These are phyloP conservation scores for Termitomyces titanicus DNA, from an alignment of 768 basidiomycete genomes.

Conservation along the genomic window DNA sequence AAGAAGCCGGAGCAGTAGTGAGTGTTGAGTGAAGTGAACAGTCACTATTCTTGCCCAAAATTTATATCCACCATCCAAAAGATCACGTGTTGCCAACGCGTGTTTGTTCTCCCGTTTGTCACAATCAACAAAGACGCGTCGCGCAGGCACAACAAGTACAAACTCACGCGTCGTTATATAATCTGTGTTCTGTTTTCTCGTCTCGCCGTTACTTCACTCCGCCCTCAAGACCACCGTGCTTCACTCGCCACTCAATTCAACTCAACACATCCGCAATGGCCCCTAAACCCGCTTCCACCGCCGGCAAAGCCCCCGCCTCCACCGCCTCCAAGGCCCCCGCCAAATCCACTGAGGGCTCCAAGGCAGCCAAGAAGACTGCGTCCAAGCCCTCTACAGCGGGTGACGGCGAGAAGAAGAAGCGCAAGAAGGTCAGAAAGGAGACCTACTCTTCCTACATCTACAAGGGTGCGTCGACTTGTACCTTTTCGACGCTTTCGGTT, in stretches of 20 bases:
- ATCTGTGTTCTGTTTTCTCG: constrained; percentile 20
- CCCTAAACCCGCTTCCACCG: constrained; percentile 78
- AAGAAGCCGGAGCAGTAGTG: neutral
- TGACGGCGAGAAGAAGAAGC: constrained; percentile 83
- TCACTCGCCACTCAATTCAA: constrained; percentile 1
- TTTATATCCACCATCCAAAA: constrained; percentile 30
- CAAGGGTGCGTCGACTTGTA: constrained; percentile 52
- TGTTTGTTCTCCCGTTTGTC: constrained; percentile 7
- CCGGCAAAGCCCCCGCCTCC: constrained; percentile 73
- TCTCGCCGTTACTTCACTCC: constrained; percentile 30
- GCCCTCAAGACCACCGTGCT: constrained; percentile 6
- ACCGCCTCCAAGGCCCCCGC: constrained; percentile 72
- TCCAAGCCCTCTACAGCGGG: constrained; percentile 40
- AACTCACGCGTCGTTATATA: constrained; percentile 45
- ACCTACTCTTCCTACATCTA: constrained; percentile 95
- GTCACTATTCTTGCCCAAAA: no score
- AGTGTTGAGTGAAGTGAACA: constrained; percentile 14
- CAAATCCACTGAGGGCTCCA: constrained; percentile 55
- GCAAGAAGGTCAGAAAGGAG: constrained; percentile 86
- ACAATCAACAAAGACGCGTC: constrained; percentile 35
- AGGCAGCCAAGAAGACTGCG: constrained; percentile 79
- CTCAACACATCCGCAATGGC: constrained; percentile 49
- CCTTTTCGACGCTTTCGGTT: neutral
- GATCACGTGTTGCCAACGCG: constrained; percentile 13
- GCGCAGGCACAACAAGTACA: constrained; percentile 38